A percentile compares a stretch with the other conserved stretches of the same genome.
Conservation (phyloP, 1,284 basidiomycete genomes). For the Fomes fomentarius region DNA sequence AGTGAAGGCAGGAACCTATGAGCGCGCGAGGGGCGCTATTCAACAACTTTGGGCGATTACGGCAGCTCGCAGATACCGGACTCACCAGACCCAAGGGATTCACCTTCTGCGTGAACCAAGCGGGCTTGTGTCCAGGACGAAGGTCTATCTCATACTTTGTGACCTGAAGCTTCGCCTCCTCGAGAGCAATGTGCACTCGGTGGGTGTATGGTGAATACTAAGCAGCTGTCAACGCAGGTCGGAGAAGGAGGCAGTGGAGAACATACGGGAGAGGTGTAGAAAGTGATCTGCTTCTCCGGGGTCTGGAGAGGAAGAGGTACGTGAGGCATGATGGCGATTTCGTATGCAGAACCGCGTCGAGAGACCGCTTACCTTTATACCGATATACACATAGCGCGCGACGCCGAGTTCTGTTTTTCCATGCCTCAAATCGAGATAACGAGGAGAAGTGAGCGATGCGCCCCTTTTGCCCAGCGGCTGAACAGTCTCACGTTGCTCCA, state of each 20-base stretch:
- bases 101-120: constrained; percentile 37
- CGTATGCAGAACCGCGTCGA: neutral
- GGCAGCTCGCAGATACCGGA: neutral
- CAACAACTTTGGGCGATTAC: neutral
- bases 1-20: constrained; percentile 52
- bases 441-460: constrained; percentile 11
- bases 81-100: constrained; percentile 42
- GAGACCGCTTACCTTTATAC: constrained; percentile 16
- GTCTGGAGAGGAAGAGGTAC: constrained; percentile 1
- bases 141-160: constrained; percentile 30
- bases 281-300: constrained; percentile 21
- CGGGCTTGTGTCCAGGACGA: constrained; percentile 39
- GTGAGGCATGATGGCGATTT: neutral
- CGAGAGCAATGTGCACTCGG: constrained; percentile 24
- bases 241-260: neutral
- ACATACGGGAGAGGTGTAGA: constrained; percentile 21
- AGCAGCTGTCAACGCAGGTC: neutral
- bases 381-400: constrained; percentile 1
- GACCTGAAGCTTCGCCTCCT: constrained; percentile 28
- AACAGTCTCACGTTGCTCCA: constrained; percentile 12
- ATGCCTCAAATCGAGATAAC: constrained; percentile 3
- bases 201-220: constrained; percentile 24
- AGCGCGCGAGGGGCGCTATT: neutral
- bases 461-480: constrained; percentile 7
- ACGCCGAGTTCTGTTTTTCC: constrained; percentile 4